A percentile compares a stretch with the other conserved stretches of the same genome.
Conservation (phyloP, 257 asterid genomes). For the Henckelia pumila region DNA sequence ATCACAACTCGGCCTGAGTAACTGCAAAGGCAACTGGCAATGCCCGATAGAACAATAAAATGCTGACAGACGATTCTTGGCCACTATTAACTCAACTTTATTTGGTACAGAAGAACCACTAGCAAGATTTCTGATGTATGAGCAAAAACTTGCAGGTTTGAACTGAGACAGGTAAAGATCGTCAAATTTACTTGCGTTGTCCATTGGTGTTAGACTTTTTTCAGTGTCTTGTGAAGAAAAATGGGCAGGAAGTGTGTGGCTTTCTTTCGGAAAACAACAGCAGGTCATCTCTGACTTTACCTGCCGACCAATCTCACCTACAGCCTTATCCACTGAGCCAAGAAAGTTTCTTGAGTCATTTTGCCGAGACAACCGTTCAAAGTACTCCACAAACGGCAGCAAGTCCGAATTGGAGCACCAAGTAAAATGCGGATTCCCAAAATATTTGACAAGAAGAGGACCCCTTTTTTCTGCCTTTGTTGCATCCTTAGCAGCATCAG, state of each 20-base stretch:
- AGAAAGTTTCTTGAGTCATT: constrained; percentile 44
- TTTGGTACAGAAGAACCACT: constrained; percentile 31
- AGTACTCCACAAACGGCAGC: constrained; percentile 67
- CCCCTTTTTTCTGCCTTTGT: constrained; percentile 30
- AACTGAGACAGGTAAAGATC: constrained; percentile 41
- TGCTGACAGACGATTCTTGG: constrained; percentile 51
- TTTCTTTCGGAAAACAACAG: constrained; percentile 49
- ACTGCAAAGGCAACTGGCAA: constrained; percentile 52
- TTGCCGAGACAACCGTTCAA: constrained; percentile 45
- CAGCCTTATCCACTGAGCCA: constrained; percentile 64
- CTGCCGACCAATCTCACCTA: constrained; percentile 51
- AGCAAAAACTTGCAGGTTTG: constrained; percentile 45
- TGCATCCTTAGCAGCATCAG: constrained; percentile 23
- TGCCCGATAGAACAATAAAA: constrained; percentile 72
- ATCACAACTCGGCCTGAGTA: constrained; percentile 40
- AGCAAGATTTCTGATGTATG: constrained; percentile 45
- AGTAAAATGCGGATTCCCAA: constrained; percentile 42
- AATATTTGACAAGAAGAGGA: constrained; percentile 48
- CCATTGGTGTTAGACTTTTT: constrained; percentile 23
- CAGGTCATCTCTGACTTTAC: constrained; percentile 68
- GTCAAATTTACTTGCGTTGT: constrained; percentile 21
- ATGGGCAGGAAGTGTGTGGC: constrained; percentile 22
- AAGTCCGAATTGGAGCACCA: constrained; percentile 51
- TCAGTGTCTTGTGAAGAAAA: constrained; percentile 11
- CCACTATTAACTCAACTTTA: constrained; percentile 41